A percentile compares a stretch with the other conserved stretches of the same genome.
These are phyloP conservation scores for Inonotus hispidus DNA, from an alignment of 1,284 basidiomycete genomes.

Conservation along the genomic window DNA sequence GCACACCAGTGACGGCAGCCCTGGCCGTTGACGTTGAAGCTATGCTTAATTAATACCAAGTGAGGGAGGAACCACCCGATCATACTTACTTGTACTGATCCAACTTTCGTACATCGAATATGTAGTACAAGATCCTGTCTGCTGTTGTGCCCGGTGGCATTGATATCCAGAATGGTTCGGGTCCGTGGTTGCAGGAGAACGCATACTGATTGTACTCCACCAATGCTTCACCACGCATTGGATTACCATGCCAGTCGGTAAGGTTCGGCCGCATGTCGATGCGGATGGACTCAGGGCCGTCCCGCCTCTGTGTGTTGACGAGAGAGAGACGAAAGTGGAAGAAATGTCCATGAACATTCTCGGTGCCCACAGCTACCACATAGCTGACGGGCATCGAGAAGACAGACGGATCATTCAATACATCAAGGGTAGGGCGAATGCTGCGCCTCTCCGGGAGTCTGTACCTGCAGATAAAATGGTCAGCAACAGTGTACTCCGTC, in stretches of 20 bases:
- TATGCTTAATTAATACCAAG: not conserved
- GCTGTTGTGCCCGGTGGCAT: not conserved
- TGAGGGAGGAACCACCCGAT: not conserved
- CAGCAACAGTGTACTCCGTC: not conserved
- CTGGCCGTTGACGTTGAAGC: not conserved
- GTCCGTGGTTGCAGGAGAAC: not conserved
- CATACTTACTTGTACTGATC: not conserved
- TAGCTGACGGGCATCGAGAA: not conserved
- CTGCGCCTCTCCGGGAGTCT: not conserved
- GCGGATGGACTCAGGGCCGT: not conserved
- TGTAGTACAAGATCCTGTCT: not conserved
- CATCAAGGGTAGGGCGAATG: not conserved
- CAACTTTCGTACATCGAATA: not conserved
- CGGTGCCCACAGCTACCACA: not conserved
- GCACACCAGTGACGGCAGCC: not conserved
- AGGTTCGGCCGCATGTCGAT: not conserved
- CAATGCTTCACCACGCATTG: not conserved
- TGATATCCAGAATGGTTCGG: not conserved
- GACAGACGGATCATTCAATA: not conserved
- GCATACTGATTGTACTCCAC: not conserved
- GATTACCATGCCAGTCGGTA: not conserved
- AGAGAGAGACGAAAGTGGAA: not conserved
- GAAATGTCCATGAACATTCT: not conserved
- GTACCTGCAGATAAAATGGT: not conserved
- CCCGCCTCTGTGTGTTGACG: not conserved